Base-by-base conservation (phyloP, 257 asterid species). In the Schizonepeta tenuifolia region DNA sequence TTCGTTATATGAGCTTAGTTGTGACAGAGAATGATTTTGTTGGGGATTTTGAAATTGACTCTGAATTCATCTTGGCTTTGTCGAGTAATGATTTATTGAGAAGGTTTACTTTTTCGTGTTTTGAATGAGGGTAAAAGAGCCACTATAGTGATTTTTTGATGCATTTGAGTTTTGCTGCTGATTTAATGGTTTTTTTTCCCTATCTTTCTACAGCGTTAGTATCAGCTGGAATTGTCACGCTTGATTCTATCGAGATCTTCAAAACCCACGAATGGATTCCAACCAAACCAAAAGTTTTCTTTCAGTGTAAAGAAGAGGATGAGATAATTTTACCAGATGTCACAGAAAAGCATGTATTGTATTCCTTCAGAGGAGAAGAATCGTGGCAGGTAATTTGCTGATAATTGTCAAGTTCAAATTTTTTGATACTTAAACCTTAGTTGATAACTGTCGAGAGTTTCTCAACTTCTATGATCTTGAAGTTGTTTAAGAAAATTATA, bases 321-420 rank as follows among this genome's bases (percentile, higher is more conserved):
- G 69, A 49, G 80, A 84, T 84, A 15, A 15, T 49, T 58, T 59
- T 92, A 67, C 97, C 97, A 33, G 97, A 92, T 67, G 96, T 89
- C 58, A 88, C 79, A 80, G 76, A 78, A 21, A 89, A 86, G 65
- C 81, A 77, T 73, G 86, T 80, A 0, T 7, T 68, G 14, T 92
- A 89, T 78, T 72, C 71, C 51, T 92, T 92, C 84, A 89, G 82
- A 67, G 96, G 96, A 12, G 86, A 85, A 83, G 97, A 92, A 56
- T 92, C 97, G 62, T 92, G 97, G 97, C 96, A 92, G 97, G 97
- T 92, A 49, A 40, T 26, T 20, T 46, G 55, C 26, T n/a, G 12
- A 51, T 57, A 26, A 13, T 31, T 35, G 2, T 46, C 15, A 11
- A 31, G 8, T 47, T 60, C 35, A 28, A n/a, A 26, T n/a, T 62